A percentile compares a stretch with the other conserved stretches of the same genome.
These are phyloP conservation scores for Ophiostoma sp. DNA, from an alignment of 2,329 filamentous ascomycete genomes.

Conservation along the genomic window DNA sequence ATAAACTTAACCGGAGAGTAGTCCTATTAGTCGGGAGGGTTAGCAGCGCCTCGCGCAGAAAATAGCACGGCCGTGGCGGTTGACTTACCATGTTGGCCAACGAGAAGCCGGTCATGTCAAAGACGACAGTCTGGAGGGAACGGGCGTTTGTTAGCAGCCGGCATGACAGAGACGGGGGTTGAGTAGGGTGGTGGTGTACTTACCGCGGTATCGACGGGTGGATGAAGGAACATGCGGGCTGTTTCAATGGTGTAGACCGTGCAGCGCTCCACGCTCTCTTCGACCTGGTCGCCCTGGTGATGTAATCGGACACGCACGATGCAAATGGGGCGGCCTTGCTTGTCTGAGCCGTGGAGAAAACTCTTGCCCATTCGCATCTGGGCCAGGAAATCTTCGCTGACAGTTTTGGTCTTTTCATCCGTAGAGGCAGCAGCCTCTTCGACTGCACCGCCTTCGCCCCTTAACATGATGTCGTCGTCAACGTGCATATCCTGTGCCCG, in stretches of 20 bases:
- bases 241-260: conserved; percentile 96
- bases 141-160: neutral
- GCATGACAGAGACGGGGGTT: neutral
- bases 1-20: conserved; percentile 98
- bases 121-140: conserved; percentile 73
- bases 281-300: conserved; percentile 76
- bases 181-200: conserved; percentile 42
- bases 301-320: conserved; percentile 82
- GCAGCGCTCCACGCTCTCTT: conserved; percentile 79
- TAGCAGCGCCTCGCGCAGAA: neutral
- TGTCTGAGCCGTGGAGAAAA: conserved; percentile 85
- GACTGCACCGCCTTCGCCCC: conserved; percentile 70
- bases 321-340: conserved; percentile 80
- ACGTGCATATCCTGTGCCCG: conserved; percentile 79
- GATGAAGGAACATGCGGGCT: conserved; percentile 75
- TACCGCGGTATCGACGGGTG: conserved; percentile 88
- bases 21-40: conserved; percentile 59
- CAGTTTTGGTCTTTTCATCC: conserved; percentile 63
- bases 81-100: conserved; percentile 83
- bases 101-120: conserved; percentile 93
- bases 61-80: too few species aligned
- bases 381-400: conserved; percentile 72
- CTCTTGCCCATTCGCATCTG: conserved; percentile 91
- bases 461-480: conserved; percentile 80
- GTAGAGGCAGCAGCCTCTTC: conserved; percentile 54